Evolutionary conservation across 352 stramenopile species (phyloP), one percentile per base, ranked within the genome.

Genomic region (Globisporangium iwayamae): DNA sequence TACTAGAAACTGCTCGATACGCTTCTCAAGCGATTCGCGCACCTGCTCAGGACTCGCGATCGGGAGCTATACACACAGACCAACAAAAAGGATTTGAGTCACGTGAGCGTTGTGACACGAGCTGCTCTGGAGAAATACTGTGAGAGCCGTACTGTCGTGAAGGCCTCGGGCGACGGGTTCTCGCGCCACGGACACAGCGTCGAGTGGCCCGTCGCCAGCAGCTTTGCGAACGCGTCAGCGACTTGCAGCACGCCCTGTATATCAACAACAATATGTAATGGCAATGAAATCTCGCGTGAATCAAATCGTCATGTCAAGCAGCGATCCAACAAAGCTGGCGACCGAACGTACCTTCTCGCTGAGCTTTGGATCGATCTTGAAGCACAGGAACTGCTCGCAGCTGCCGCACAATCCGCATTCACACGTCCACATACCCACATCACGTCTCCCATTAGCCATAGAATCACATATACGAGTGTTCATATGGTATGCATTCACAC

Each of bases 81-180:
- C 7, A 41, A 41, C 36, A 41, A 0, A 41, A 13, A 41, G 36
- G 36, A 8, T 8, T 28, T 28, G 25, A 28, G 25, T 28, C 25
- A 28, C 25, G 25, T 28, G 25, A 28, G 25, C 36, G 11, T 41
- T 41, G 7, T 13, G 36, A 41, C 36, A 13, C 36, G 36, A 41
- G 57, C 6, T 28, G 25, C 25, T 28, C 25, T 28, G 25, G 25
- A 28, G 25, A 28, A 28, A 28, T 28, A 28, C 25, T 2, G 28
- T 39, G 18, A 65, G 13, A 51, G 53, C 32, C 61, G 74, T 60
- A 91, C 81, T 62, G 69, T 74, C 9, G 71, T 76, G 50, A 91
- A 91, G 39, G 76, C 74, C 48, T 69, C 62, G 0, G 81, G 79
- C 3, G 79, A 91, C 56, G 79, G 73, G 47, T 88, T 91, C 4